Conservation (phyloP, 1,284 basidiomycete genomes). For the Agroathelia rolfsii region DNA sequence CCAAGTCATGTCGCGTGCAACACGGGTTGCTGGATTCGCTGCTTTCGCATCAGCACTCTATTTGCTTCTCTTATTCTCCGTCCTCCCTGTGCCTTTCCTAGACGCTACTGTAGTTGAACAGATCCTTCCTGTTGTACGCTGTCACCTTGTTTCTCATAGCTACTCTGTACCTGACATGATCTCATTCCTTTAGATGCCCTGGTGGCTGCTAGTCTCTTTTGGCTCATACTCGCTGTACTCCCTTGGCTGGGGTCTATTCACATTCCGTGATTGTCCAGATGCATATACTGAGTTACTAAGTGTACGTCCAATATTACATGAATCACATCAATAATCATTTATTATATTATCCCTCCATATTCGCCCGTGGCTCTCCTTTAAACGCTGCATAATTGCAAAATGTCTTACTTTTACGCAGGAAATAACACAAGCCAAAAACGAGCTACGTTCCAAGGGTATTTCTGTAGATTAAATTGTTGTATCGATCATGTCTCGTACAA, state of each 20-base stretch:
- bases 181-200: conserved; percentile 44
- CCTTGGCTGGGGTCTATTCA: conserved; percentile 62
- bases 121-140: conserved; percentile 55
- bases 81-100: conserved; percentile 50
- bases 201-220: conserved; percentile 69
- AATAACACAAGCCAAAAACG: conserved; percentile 61
- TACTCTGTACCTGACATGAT: conserved; percentile 1
- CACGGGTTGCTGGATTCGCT: conserved; percentile 36
- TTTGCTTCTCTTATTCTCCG: conserved; percentile 41
- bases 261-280: conserved; percentile 66
- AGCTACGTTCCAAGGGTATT: conserved; percentile 55
- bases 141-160: conserved; percentile 7
- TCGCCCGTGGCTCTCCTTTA: neutral
- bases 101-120: conserved; percentile 31
- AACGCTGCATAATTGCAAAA: neutral
- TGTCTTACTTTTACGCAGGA: conserved; percentile 31
- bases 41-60: conserved; percentile 38
- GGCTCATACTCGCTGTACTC: conserved; percentile 67
- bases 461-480: conserved; percentile 48
- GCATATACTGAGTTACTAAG: conserved; percentile 60
- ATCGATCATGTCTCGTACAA: conserved; percentile 18
- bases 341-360: neutral
- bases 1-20: conserved; percentile 46
- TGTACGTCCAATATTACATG: too few relatives aligned
- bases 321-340: too few relatives aligned